Percentiles rank a stretch among this genome's conserved stretches.
phyloP scores from a whole-genome alignment of 2,329 filamentous ascomycete genomes.

The Drechslerella dactyloides region DNA sequence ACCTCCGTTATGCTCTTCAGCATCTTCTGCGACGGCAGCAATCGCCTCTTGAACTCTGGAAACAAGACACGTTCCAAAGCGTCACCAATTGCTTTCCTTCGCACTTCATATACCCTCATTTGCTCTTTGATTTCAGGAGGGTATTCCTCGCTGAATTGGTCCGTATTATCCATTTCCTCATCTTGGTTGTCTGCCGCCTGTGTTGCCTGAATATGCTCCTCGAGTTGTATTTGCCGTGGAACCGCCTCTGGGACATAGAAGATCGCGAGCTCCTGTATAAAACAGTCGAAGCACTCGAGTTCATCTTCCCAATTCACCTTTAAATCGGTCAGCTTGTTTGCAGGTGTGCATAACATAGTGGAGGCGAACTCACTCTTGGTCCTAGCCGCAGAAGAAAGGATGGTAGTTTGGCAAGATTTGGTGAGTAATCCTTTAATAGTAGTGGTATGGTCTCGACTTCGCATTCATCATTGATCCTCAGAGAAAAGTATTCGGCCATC shows the following conservation, averaged over 20 bases:
- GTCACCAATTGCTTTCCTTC: slow-evolving; percentile 73
- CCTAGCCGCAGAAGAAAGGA: slow-evolving; percentile 86
- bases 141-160: slow-evolving; percentile 53
- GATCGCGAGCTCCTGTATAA: slow-evolving; percentile 82
- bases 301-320: slow-evolving; percentile 85
- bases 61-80: slow-evolving; percentile 87
- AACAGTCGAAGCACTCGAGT: slow-evolving; percentile 80
- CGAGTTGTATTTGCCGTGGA: slow-evolving; percentile 62
- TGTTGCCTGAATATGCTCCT: slow-evolving; percentile 34
- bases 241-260: slow-evolving; percentile 91
- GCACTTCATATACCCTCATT: slow-evolving; percentile 58
- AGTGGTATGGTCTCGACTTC: slow-evolving; percentile 80
- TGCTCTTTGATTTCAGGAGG: slow-evolving; percentile 62
- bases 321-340: slow-evolving; percentile 11
- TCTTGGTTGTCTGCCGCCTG: slow-evolving; percentile 53
- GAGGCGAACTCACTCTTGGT: slow-evolving; percentile 61
- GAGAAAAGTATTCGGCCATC: slow-evolving; percentile 88
- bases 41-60: slow-evolving; percentile 79
- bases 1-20: slow-evolving; percentile 82
- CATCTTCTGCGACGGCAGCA: slow-evolving; percentile 80
- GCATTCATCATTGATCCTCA: slow-evolving; percentile 79
- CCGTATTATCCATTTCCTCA: slow-evolving; percentile 57
- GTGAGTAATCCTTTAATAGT: slow-evolving; percentile 85
- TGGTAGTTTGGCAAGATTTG: slow-evolving; percentile 83
- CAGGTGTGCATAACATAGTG: neutral